Evolutionary conservation across 2,329 filamentous ascomycete genomes (phyloP).

Genomic region (Aureobasidium pullulans): DNA sequence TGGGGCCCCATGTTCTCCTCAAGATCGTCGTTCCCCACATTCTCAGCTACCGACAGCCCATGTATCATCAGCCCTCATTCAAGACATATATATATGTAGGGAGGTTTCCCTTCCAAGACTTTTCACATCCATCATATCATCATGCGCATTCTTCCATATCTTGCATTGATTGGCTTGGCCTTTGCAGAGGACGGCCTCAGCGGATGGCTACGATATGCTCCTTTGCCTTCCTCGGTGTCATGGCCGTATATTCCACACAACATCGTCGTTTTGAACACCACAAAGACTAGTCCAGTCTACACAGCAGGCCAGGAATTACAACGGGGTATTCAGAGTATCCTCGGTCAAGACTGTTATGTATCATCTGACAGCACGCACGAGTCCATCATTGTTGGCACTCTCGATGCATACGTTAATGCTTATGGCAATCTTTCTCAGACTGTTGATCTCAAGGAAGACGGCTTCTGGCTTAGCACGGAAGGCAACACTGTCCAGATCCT

Average conservation of each 20-base stretch:
- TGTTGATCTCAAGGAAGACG: slow-evolving; percentile 46
- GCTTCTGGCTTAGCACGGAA: slow-evolving; percentile 52
- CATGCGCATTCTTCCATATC: neutral
- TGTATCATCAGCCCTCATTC: neutral
- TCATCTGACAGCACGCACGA: slow-evolving; percentile 28
- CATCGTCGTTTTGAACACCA: slow-evolving; percentile 49
- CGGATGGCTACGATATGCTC: slow-evolving; percentile 59
- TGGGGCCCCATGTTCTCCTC: neutral
- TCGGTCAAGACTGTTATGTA: slow-evolving; percentile 35
- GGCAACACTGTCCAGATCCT: slow-evolving; percentile 48
- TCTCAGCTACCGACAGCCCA: neutral
- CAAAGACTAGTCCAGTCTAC: slow-evolving; percentile 48
- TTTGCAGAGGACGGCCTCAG: slow-evolving; percentile 54
- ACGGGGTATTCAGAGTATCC: slow-evolving; percentile 50
- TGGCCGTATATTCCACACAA: slow-evolving; percentile 40
- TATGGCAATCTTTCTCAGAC: slow-evolving; percentile 28
- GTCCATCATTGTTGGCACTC: slow-evolving; percentile 44
- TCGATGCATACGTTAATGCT: slow-evolving; percentile 34
- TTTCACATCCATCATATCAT: neutral
- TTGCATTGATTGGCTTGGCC: slow-evolving; percentile 24
- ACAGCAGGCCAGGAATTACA: slow-evolving; percentile 54
- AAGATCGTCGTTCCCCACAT: neutral
- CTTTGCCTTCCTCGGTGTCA: slow-evolving; percentile 35
- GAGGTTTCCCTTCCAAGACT: neutral
- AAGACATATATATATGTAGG: neutral